Evolutionary conservation across 305 asterid genomes (phyloP), one percentile per base, ranked within the genome.

Genomic region (Salvia sclarea): DNA sequence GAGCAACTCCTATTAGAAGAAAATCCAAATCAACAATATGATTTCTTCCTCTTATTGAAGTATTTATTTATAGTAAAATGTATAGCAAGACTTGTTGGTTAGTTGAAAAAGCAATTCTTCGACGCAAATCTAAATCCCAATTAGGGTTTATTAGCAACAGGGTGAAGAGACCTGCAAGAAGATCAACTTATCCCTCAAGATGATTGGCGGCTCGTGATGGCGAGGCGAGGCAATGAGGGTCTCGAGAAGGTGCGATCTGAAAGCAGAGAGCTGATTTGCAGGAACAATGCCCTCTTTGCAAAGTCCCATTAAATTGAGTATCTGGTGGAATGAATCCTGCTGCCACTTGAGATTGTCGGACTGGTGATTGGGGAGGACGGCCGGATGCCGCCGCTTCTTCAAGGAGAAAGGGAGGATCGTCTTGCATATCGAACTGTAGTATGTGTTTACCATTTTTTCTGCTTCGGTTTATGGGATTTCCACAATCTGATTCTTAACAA

Each of bases 81-180:
- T 13, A 22, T 8, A 53, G 6, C 63, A 37, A 12, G 41, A 16
- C 55, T 3, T 7, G 8, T 12, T 6, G 2, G 22, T 49, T 17
- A 24, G 2, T 56, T 5, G 7, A 63, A 24, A 5, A 63, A 33
- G 9, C 38, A 33, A 33, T 7, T 33, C 38, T 33, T 33, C 7
- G 9, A 1, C 31, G 4, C 31, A n/a, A n/a, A n/a, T n/a, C n/a
- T n/a, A n/a, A n/a, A n/a, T n/a, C n/a, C n/a, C n/a, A n/a, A n/a
- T n/a, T n/a, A n/a, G n/a, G n/a, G n/a, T n/a, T n/a, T n/a, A n/a
- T n/a, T n/a, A n/a, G n/a, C n/a, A n/a, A n/a, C n/a, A n/a, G n/a
- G n/a, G n/a, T n/a, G n/a, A n/a, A n/a, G n/a, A n/a, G 9, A 93
- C 99, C 99, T 91, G 97, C 82, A 94, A 80, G 82, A 94, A 94